Conservation (phyloP, 306 rosid species). For the Cicer chorassanicum region DNA sequence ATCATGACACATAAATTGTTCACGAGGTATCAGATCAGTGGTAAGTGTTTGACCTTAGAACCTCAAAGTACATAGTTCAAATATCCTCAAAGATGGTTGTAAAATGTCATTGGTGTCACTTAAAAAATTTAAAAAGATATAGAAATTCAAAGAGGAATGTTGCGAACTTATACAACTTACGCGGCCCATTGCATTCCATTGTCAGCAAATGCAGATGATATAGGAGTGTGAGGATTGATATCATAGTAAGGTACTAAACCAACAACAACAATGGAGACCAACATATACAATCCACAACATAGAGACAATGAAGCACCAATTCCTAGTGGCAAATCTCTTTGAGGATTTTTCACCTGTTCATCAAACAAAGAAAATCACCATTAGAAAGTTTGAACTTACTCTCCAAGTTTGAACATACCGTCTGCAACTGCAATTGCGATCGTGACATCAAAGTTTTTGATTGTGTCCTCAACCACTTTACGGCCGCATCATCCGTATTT, state of each 20-base stretch:
- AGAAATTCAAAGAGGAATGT: neutral
- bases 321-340: slow-evolving; percentile 89
- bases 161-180: slow-evolving; percentile 59
- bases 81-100: too few relatives aligned
- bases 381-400: neutral
- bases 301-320: slow-evolving; percentile 75
- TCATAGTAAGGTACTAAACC: slow-evolving; percentile 91
- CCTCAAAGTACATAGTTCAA: too few relatives aligned
- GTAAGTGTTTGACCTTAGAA: too few relatives aligned
- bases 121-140: too few relatives aligned
- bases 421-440: too few relatives aligned
- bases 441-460: too few relatives aligned
- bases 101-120: too few relatives aligned
- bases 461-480: too few relatives aligned
- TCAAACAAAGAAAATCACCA: slow-evolving; percentile 36
- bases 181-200: slow-evolving; percentile 97
- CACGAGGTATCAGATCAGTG: too few relatives aligned
- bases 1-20: neutral
- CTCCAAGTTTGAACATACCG: too few relatives aligned
- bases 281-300: slow-evolving; percentile 88
- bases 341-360: slow-evolving; percentile 89
- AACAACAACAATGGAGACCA: slow-evolving; percentile 80
- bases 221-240: slow-evolving; percentile 88
- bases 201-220: slow-evolving; percentile 82
- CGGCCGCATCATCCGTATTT: too few relatives aligned